Base-by-base conservation (phyloP, 805 yeast genomes). In the Candida stauntonica region DNA sequence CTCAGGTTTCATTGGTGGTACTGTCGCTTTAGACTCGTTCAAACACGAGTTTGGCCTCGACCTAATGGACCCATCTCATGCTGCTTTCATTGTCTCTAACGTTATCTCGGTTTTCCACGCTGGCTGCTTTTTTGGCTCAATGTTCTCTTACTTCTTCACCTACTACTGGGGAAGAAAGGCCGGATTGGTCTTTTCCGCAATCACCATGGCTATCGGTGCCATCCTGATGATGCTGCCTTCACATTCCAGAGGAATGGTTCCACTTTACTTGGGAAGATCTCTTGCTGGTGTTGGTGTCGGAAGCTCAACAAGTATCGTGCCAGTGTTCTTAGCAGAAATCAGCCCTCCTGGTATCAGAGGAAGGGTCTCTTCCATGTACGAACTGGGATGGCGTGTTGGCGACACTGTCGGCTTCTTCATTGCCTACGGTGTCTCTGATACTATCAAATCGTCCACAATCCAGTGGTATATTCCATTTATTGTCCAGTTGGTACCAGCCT, bases 241-340 rank as follows among this genome's bases (percentile, higher is more conserved):
- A 4, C 28, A 45, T 3, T 28, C 19, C 2, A 58, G 61, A 21
- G 70, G 70, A 3, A 58, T 72, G 30, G 71, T 68, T 5, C 64
- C 68, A n/a, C 65, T 73, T 36, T 71, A 73, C 44, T 70, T 74
- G 2, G 81, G 81, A 11, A 62, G 81, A 45, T 68, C 69, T 11
- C 41, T 60, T 20, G 53, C 64, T 7, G 68, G 81, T 7, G 31
- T 75, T 8, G 77, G 77, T 19, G 71, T 73, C 36, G 81, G 81
- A 3, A 68, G 70, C 11, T 62, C 74, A 29, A 64, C 78, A 1
- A 66, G 67, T 51, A 55, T 73, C 40, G 73, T 73, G 1, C 77
- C 78, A 5, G 63, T 70, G 29, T 72, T 68, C 42, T 60, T 72
- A 7, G 60, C 70, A 4, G 76, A 72, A 41, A 63, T 65, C 17